Evolutionary conservation across 768 basidiomycete genomes (phyloP), one percentile per base, ranked within the genome.

Genomic region (Solioccasus polychromus): DNA sequence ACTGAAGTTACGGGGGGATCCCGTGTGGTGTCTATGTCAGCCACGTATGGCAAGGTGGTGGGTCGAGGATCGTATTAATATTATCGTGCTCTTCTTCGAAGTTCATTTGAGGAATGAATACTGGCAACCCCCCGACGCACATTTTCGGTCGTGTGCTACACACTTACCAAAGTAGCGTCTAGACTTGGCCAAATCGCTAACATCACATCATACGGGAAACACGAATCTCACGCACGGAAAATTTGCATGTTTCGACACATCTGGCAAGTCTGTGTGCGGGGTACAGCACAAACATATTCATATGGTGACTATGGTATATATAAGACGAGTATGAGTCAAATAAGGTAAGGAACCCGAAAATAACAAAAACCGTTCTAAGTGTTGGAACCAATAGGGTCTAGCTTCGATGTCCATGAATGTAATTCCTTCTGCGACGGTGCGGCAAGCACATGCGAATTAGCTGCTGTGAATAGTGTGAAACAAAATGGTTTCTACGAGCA

Each of bases 391-490:
- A 87, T 90, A 41, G 90, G 90, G 66, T 92, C 90, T 55, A 93
- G 71, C 65, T 88, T 91, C 48, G 76, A 71, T 57, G 79, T 84
- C 93, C 93, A 96, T 60, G 83, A 78, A 48, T 82, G 82, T 47
- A 92, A 73, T 59, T 96, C 93, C 70, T 89, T 94, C 47, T 73
- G 67, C 58, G 74, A 89, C 3, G 85, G 79, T 26, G 92, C 91
- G 8, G 88, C 85, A 9, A 96, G 75, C 29, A 89, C 90, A 69
- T 93, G 86, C 20, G 92, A 93, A 64, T 96, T 95, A 8, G 89
- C 88, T 11, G 89, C 76, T 2, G 93, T 93, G 68, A 94, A 95
- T 25, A 96, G 76, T 11, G 90, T 92, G 67, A 96, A 94, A 12
- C 85, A 86, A 65, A 83, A 85, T 26, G 76, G 81, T 76, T 85